phyloP scores from a whole-genome alignment of 495 filamentous ascomycete species.

The Penicillium antarcticum region DNA sequence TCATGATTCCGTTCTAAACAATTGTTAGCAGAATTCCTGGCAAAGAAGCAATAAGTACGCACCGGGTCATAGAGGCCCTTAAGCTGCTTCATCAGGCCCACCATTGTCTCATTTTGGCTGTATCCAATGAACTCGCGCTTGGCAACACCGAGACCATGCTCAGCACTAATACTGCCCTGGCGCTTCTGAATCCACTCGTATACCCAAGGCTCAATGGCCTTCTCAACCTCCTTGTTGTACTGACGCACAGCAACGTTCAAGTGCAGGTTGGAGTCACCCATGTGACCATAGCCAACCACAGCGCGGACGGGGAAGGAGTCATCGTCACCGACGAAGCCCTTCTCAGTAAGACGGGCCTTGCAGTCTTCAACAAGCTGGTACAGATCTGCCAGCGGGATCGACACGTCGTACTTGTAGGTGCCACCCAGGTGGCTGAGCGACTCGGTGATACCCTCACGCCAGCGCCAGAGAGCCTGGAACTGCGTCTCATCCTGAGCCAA shows the following conservation, averaged over 20 bases:
- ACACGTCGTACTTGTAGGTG: conserved; percentile 97
- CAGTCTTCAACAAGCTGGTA: conserved; percentile 87
- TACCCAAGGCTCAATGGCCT: conserved; percentile 87
- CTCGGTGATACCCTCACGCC: conserved; percentile 91
- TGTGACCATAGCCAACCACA: conserved; percentile 95
- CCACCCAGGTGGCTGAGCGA: conserved; percentile 85
- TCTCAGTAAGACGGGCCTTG: conserved; percentile 61
- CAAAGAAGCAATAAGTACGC: conserved; percentile 34
- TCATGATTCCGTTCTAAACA: conserved; percentile 84
- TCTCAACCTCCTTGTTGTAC: conserved; percentile 86
- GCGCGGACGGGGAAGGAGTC: conserved; percentile 78
- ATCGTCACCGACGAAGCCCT: conserved; percentile 73
- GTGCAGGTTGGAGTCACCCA: conserved; percentile 95
- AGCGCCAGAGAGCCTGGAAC: conserved; percentile 78
- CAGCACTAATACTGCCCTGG: conserved; percentile 90
- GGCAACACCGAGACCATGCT: conserved; percentile 89
- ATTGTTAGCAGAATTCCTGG: conserved; percentile 20
- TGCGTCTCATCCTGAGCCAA: conserved; percentile 92
- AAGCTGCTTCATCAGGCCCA: conserved; percentile 88
- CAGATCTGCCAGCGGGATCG: conserved; percentile 83
- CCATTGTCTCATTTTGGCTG: conserved; percentile 80
- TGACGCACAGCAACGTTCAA: conserved; percentile 78
- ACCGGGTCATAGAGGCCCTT: conserved; percentile 92
- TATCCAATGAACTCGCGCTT: conserved; percentile 96
- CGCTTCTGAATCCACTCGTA: conserved; percentile 92